Evolutionary conservation across 768 basidiomycete genomes (phyloP), one percentile per base, ranked within the genome.

Genomic region (Rhodosporidiobolus odoratus): DNA sequence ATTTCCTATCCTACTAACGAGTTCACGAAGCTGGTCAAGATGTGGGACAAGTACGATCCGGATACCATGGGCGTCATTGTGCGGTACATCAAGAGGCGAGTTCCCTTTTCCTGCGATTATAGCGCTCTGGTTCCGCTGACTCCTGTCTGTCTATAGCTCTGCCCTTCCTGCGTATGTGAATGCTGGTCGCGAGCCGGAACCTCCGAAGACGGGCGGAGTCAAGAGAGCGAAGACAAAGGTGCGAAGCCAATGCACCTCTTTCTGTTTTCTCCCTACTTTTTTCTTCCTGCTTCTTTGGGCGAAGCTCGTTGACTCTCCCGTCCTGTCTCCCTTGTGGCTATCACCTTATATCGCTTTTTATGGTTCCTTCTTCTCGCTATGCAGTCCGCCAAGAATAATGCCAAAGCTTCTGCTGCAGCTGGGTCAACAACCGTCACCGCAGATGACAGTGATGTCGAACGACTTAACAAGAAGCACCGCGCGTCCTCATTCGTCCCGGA

Each of bases 1-100:
- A 94, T 99, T 68, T 94, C 94, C 58, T 97, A 93, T 81, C 96
- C 96, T 7, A 96, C 92, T 7, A 89, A 88, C 35, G 92, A 97
- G 77, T 99, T 98, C 79, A 89, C 88, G 17, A 92, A 94, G 79
- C 84, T 91, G 62, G 92, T 94, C 77, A 94, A 94, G 80, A 82
- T 86, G 82, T 98, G 96, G 93, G 95, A 98, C 78, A 89, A 90
- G 78, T 98, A 88, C 75, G 90, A 98, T 69, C 89, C 92, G 75
- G 83, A 85, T 21, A 87, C 86, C 64, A 99, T 99, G 96, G 92
- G 93, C 30, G 89, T 99, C 70, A 85, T 91, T 58, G 89, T 99
- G 37, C 87, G 92, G 58, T 89, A 98, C 78, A 91, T 97, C 78
- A 96, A 87, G 84, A 88, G 87, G 94, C 92, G 67, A 48, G 84